Evolutionary conservation across 2,329 filamentous ascomycete species (phyloP), one percentile per base, ranked within the genome.

Genomic region (Penicillium sp.): DNA sequence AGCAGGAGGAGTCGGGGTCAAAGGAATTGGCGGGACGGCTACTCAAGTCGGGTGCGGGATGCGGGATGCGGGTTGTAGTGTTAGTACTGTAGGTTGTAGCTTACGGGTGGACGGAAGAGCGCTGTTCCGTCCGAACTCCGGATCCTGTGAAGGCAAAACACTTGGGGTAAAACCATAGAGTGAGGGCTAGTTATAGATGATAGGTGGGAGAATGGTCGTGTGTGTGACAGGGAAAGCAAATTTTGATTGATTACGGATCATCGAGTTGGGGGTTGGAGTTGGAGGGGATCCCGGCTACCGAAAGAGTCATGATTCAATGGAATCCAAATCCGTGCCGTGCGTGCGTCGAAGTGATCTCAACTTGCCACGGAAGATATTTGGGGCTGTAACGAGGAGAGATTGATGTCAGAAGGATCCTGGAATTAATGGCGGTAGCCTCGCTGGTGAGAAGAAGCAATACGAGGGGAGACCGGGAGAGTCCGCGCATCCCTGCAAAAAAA

Each of bases 91-190:
- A n/a, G n/a, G n/a, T n/a, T n/a, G n/a, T n/a, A n/a, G 29, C 26
- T 19, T 33, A 16, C 37, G 39, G 42, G 31, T 48, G 46, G 51
- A 43, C 50, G 50, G 50, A 48, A 56, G 42, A 48, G 51, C 19
- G 42, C 37, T 50, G 51, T 51, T 54, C 54, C 50, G 19, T 28
- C 28, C 7, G 31, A 45, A 21, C 39, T 29, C 49, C 21, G 21
- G 26, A 8, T 11, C 13, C 34, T n/a, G 34, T 11, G 23, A 11
- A 39, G n/a, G n/a, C n/a, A n/a, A n/a, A n/a, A n/a, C n/a, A n/a
- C n/a, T n/a, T n/a, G n/a, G n/a, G n/a, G n/a, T n/a, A n/a, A n/a
- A n/a, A n/a, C n/a, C n/a, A n/a, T n/a, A n/a, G n/a, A n/a, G n/a
- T n/a, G n/a, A n/a, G n/a, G n/a, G n/a, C n/a, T n/a, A n/a, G n/a